phyloP scores from a whole-genome alignment of 2,329 filamentous ascomycete genomes.

The Fusarium lateritium region DNA sequence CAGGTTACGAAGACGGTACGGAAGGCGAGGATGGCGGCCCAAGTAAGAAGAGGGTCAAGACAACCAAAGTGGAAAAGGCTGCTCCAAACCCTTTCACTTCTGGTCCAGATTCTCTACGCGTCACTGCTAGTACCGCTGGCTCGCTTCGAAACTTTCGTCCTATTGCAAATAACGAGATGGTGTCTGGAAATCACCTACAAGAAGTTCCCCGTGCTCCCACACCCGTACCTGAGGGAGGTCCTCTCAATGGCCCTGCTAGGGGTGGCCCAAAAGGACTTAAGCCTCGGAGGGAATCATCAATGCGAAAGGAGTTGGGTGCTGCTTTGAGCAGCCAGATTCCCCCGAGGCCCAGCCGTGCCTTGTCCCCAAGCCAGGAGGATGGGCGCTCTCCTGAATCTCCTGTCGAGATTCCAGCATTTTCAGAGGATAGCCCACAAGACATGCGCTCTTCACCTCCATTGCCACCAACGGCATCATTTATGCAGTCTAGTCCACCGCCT shows the following conservation, averaged over 20 bases:
- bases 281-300: slow-evolving; percentile 73
- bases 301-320: slow-evolving; percentile 66
- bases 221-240: slow-evolving; percentile 72
- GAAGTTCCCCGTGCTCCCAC: slow-evolving; percentile 84
- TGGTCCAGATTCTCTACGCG: slow-evolving; percentile 83
- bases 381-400: slow-evolving; percentile 69
- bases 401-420: slow-evolving; percentile 66
- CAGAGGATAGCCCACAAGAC: slow-evolving; percentile 80
- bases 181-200: slow-evolving; percentile 70
- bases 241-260: slow-evolving; percentile 50
- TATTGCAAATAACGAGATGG: slow-evolving; percentile 65
- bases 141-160: slow-evolving; percentile 90
- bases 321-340: slow-evolving; percentile 62
- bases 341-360: slow-evolving; percentile 57
- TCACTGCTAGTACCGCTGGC: slow-evolving; percentile 91
- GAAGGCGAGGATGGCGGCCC: slow-evolving; percentile 69
- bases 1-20: slow-evolving; percentile 78
- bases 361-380: slow-evolving; percentile 64
- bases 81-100: slow-evolving; percentile 80
- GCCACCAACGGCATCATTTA: slow-evolving; percentile 71
- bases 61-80: slow-evolving; percentile 80
- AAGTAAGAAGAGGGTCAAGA: slow-evolving; percentile 81
- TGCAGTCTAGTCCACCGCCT: slow-evolving; percentile 73
- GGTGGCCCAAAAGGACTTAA: slow-evolving; percentile 49
- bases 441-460: slow-evolving; percentile 94